Conservation (phyloP, 2,329 filamentous ascomycete species). For the Akanthomyces lecanii region DNA sequence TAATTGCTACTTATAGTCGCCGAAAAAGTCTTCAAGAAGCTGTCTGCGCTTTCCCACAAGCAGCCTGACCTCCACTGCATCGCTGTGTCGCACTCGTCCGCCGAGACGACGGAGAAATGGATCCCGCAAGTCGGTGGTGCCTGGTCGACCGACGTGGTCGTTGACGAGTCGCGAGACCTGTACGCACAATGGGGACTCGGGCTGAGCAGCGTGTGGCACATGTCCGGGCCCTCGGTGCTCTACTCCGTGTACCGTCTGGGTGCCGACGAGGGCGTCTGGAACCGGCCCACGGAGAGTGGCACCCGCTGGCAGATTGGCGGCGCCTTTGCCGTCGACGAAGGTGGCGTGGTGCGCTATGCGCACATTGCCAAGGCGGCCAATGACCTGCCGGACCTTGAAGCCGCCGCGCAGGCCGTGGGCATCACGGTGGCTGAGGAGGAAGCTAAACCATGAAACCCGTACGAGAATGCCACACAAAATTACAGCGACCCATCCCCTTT, state of each 20-base stretch:
- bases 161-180: slow-evolving; percentile 55
- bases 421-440: slow-evolving; percentile 11
- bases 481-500: neutral
- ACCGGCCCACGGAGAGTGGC: slow-evolving; percentile 60
- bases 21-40: slow-evolving; percentile 58
- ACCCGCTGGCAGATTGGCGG: slow-evolving; percentile 65
- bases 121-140: slow-evolving; percentile 52
- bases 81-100: slow-evolving; percentile 58
- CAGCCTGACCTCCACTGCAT: slow-evolving; percentile 52
- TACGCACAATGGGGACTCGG: slow-evolving; percentile 66
- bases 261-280: slow-evolving; percentile 61
- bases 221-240: slow-evolving; percentile 53
- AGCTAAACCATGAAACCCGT: neutral
- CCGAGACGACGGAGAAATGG: slow-evolving; percentile 53
- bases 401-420: slow-evolving; percentile 27
- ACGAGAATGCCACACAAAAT: neutral
- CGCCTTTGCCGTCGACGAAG: slow-evolving; percentile 48
- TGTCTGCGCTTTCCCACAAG: slow-evolving; percentile 48
- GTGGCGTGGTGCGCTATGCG: slow-evolving; percentile 29
- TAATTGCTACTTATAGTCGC: slow-evolving; percentile 47
- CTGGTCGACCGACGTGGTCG: slow-evolving; percentile 53
- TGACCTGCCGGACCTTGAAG: slow-evolving; percentile 29
- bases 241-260: slow-evolving; percentile 55
- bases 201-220: slow-evolving; percentile 56
- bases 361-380: slow-evolving; percentile 30